Percentiles rank a stretch among this genome's conserved stretches.
These are phyloP conservation scores for Nakataea oryzae DNA, from an alignment of 2,329 filamentous ascomycete genomes.

Conservation along the genomic window DNA sequence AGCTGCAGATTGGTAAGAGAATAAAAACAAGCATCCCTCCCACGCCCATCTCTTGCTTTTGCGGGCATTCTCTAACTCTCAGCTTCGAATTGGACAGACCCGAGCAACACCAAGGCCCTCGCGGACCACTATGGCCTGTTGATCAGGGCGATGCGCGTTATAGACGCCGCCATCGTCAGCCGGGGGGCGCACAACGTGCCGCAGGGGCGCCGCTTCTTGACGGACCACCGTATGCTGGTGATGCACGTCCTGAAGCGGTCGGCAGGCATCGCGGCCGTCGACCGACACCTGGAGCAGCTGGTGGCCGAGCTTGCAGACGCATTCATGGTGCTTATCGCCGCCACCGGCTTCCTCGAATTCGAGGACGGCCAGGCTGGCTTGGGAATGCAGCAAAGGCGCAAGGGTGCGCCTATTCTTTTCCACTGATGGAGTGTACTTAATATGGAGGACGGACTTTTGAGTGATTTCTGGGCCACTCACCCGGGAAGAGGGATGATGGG, in stretches of 20 bases:
- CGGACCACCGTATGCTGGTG: constrained; percentile 73
- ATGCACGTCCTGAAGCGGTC: constrained; percentile 85
- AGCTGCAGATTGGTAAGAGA: constrained; percentile 66
- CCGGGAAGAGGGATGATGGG: too few species aligned
- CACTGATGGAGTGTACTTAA: not conserved
- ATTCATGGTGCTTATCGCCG: constrained; percentile 71
- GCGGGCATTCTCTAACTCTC: not conserved
- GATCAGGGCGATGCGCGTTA: constrained; percentile 67
- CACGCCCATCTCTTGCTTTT: not conserved
- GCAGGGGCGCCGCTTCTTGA: constrained; percentile 70
- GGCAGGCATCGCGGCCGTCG: constrained; percentile 51
- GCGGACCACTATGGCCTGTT: constrained; percentile 78
- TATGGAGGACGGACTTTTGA: too few species aligned
- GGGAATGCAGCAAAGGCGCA: not conserved
- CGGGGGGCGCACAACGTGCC: constrained; percentile 74
- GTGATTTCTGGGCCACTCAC: not conserved
- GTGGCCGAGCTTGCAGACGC: constrained; percentile 74
- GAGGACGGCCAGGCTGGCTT: not conserved
- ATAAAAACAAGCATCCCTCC: not conserved
- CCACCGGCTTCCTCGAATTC: constrained; percentile 70
- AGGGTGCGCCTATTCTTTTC: not conserved
- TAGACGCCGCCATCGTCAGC: constrained; percentile 72
- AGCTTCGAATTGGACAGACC: constrained; percentile 31
- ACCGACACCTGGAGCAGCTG: constrained; percentile 41
- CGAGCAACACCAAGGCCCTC: constrained; percentile 59